These are phyloP conservation scores for Tolypocladium tropicale DNA, from an alignment of 2,329 filamentous ascomycete species.

Conservation along the genomic window DNA sequence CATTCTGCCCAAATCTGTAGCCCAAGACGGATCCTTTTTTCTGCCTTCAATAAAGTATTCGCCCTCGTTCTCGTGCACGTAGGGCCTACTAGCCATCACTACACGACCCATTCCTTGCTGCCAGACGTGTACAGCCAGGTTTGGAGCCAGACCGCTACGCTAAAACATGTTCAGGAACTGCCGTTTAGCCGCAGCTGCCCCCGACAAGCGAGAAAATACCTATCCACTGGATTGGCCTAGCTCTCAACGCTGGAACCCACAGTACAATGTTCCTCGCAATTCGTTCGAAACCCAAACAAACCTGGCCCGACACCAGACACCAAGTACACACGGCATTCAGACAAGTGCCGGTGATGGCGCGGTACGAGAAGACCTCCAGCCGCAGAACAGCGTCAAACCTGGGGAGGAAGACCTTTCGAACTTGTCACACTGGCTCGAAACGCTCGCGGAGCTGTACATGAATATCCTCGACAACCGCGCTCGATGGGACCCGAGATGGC, in stretches of 20 bases:
- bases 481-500: constrained; percentile 15
- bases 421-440: constrained; percentile 18
- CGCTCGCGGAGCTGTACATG: constrained; percentile 18
- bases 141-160: too few species aligned
- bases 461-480: constrained; percentile 16
- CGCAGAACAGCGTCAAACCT: neutral
- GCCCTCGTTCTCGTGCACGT: too few species aligned
- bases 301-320: neutral
- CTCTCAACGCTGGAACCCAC: constrained; percentile 16
- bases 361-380: neutral
- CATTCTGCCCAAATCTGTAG: too few species aligned
- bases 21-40: neutral
- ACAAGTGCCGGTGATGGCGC: neutral
- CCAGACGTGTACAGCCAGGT: too few species aligned
- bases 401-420: constrained; percentile 12
- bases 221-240: constrained; percentile 11
- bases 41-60: neutral
- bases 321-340: neutral
- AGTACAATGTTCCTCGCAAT: constrained; percentile 13
- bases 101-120: too few species aligned
- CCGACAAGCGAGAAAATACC: neutral
- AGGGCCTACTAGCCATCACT: too few species aligned
- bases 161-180: neutral
- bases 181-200: neutral
- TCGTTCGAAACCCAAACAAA: constrained; percentile 4